Base-by-base conservation (phyloP, 2,329 filamentous ascomycete genomes). In the Parascedosporium putredinis region DNA sequence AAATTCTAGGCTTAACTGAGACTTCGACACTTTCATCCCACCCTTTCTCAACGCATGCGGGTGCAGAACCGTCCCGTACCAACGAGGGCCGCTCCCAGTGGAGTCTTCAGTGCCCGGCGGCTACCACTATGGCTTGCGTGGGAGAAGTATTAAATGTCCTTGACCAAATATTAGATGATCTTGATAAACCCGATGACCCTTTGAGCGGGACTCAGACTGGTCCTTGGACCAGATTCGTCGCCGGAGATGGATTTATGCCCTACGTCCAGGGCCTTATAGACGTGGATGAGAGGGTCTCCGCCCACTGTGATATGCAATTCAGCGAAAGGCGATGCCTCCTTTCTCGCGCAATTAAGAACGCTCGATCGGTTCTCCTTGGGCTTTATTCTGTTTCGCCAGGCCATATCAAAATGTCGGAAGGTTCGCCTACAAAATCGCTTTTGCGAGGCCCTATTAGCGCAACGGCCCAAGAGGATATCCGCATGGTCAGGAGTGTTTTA, bases 301-400 rank as follows among this genome's bases (percentile, higher is more conserved):
- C 18, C 22, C 4, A 12, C 18, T 31, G 25, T 9, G 24, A 46
- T 22, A 33, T 20, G 16, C 20, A 33, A 46, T 31, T 31, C 16
- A 8, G 44, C n/a, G n/a, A 46, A 27, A 46, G 44, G 16, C 44
- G 44, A 10, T 27, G n/a, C 3, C 44, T 46, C 12, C 44, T 46
- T 5, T 46, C 25, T 23, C 44, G 44, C 44, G 44, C 44, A 9
- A 46, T 46, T 31, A 22, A 46, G 24, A 46, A 31, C 7, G 23
- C 44, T 24, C 25, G 33, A 22, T 31, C 44, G 9, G 14, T 27
- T 12, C 23, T 46, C 25, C 44, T n/a, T 1, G 27, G 6, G 12
- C 16, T 46, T 23, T 46, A 46, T 22, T 18, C 24, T 22, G 33
- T 27, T 31, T 22, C 33, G 25, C 9, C 18, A 3, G 16, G 8